Evolutionary conservation across 2,329 filamentous ascomycete genomes (phyloP), one percentile per base, ranked within the genome.

Genomic region (Colletotrichum lini): DNA sequence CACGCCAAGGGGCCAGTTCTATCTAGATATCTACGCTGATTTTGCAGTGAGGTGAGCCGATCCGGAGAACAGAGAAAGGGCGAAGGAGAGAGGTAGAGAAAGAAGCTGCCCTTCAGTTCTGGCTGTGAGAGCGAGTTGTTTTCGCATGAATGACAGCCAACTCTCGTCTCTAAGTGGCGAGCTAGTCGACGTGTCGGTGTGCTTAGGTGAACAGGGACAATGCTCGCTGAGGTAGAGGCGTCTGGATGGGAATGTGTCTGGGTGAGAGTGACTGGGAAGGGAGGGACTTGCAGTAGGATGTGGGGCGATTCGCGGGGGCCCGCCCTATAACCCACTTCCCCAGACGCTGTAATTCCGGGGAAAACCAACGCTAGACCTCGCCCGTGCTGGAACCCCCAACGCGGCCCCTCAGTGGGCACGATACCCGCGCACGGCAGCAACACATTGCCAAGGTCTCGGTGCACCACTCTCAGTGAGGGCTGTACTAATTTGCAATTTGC

Each of bases 271-370:
- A 63, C 35, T 63, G 21, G 15, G 12, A n/a, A 21, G 38, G 38
- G 38, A 58, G 38, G 54, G 21, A 45, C 49, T 44, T 45, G 40
- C 21, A 42, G 49, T 40, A 44, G 23, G 50, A 6, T 68, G 69
- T 72, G 69, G 58, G 69, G 69, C 53, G 47, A 26, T 67, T 61
- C 42, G 40, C 59, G 42, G 69, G 60, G 60, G 49, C 35, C 61
- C 56, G 60, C 72, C 54, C 40, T 23, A 58, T 50, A 63, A 57
- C 60, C 72, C 72, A 73, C 72, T 73, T 73, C 72, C 72, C 72
- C 72, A 73, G 72, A 73, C 70, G 58, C 70, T 73, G 72, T 70
- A 63, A 69, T 69, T 70, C 70, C 40, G 70, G 72, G 72, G 70
- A 72, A 70, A 63, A 44, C 47, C 40, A 65, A 58, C 72, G 72